Conservation (phyloP, 352 stramenopile genomes). For the Thalassiosira hispida region DNA sequence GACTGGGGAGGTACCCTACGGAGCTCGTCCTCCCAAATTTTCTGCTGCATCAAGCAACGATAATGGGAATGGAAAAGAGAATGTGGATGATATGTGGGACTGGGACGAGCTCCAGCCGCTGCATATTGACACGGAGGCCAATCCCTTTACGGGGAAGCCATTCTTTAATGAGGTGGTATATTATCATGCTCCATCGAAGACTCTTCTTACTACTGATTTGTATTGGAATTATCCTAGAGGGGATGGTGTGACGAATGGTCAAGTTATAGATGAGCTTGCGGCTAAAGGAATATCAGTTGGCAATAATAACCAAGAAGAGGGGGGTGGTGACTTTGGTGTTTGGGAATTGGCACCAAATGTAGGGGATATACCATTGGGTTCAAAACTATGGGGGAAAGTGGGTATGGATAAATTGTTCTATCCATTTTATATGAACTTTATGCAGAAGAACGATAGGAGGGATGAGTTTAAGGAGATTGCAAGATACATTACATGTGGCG, state of each 20-base stretch:
- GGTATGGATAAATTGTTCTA: constrained; percentile 84
- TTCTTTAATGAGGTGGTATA: constrained; percentile 87
- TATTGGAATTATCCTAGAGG: constrained; percentile 85
- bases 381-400: constrained; percentile 66
- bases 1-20: constrained; percentile 67
- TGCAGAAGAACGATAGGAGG: constrained; percentile 66
- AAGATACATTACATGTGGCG: constrained; percentile 52
- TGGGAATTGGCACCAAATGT: constrained; percentile 76
- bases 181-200: constrained; percentile 74
- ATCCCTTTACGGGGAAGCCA: constrained; percentile 77
- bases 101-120: constrained; percentile 67
- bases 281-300: neutral
- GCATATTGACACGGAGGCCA: constrained; percentile 76
- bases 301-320: neutral
- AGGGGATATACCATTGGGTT: constrained; percentile 68
- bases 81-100: constrained; percentile 54
- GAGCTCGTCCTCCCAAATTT: constrained; percentile 46
- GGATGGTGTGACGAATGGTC: constrained; percentile 71
- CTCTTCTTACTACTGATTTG: constrained; percentile 78
- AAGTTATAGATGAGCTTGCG: constrained; percentile 44
- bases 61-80: neutral
- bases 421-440: constrained; percentile 85
- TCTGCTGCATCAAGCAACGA: neutral
- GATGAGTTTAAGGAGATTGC: constrained; percentile 61
- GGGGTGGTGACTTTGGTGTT: constrained; percentile 55